Conservation (phyloP, 208 protist species). For the Lotmaria passim region DNA sequence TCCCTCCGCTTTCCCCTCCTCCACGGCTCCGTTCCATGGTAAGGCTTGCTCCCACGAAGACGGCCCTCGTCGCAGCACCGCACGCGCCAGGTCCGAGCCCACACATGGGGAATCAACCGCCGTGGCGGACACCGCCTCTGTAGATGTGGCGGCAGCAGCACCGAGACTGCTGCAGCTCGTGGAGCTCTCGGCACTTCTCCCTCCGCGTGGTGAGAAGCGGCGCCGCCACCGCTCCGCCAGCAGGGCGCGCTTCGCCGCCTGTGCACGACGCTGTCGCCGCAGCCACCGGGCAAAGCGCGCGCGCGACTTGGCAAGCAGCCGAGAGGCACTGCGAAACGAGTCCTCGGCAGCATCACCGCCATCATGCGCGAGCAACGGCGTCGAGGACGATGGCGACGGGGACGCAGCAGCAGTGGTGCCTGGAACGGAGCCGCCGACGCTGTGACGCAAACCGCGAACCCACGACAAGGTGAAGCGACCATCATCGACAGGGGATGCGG, state of each 20-base stretch:
- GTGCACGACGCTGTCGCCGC: conserved; percentile 9
- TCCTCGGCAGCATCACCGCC: conserved; percentile 7
- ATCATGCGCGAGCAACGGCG: no score
- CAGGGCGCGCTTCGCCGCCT: conserved; percentile 15
- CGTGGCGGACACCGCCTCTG: background rate
- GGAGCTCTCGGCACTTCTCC: background rate
- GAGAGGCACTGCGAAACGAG: conserved; percentile 20
- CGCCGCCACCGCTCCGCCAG: background rate
- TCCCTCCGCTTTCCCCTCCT: background rate
- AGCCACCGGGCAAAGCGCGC: conserved; percentile 27
- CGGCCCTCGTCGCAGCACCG: conserved; percentile 7
- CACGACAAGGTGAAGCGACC: conserved; percentile 21
- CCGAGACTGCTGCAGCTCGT: background rate
- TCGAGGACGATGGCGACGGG: background rate
- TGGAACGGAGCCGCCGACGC: background rate
- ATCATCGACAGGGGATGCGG: background rate
- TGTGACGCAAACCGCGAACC: conserved; percentile 11
- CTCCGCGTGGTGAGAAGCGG: background rate
- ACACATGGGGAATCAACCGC: background rate
- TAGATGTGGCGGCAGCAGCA: background rate
- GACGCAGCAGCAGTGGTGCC: background rate
- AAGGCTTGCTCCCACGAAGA: conserved; percentile 55
- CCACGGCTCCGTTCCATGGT: background rate
- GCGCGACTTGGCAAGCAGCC: conserved; percentile 21
- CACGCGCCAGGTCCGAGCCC: conserved; percentile 7